phyloP scores from a whole-genome alignment of 2,329 filamentous ascomycete species.

The Zarea fungicola region DNA sequence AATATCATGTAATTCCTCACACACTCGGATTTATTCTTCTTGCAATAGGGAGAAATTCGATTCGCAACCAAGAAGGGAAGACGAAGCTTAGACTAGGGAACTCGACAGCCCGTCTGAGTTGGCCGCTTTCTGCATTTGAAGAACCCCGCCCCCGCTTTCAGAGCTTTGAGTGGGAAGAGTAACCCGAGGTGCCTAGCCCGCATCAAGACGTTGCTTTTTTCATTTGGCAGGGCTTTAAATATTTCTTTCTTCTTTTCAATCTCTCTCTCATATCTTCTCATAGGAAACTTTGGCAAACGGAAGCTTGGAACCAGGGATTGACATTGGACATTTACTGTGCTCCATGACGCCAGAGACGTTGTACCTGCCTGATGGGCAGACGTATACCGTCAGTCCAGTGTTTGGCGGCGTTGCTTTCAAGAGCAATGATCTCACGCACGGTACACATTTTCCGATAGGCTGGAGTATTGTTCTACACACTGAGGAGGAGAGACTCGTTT shows the following conservation, averaged over 20 bases:
- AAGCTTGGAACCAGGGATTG: no score
- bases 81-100: no score
- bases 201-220: background rate
- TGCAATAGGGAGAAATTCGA: no score
- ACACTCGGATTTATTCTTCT: no score
- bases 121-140: no score
- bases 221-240: background rate
- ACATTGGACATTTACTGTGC: no score
- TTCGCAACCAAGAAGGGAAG: no score
- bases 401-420: conserved; percentile 94
- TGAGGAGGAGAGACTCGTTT: conserved; percentile 35
- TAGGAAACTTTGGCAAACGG: no score
- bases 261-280: no score
- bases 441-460: conserved; percentile 71
- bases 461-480: conserved; percentile 88
- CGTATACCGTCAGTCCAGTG: conserved; percentile 72
- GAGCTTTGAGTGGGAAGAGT: background rate
- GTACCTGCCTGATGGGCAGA: conserved; percentile 83
- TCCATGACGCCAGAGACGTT: conserved; percentile 43
- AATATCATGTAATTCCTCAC: no score
- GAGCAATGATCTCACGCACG: conserved; percentile 65
- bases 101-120: no score
- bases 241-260: background rate
- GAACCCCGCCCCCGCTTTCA: conserved; percentile 12
- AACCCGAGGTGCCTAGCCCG: background rate